Conservation (phyloP, 139 green algal species). For the Haematococcus sp. region DNA sequence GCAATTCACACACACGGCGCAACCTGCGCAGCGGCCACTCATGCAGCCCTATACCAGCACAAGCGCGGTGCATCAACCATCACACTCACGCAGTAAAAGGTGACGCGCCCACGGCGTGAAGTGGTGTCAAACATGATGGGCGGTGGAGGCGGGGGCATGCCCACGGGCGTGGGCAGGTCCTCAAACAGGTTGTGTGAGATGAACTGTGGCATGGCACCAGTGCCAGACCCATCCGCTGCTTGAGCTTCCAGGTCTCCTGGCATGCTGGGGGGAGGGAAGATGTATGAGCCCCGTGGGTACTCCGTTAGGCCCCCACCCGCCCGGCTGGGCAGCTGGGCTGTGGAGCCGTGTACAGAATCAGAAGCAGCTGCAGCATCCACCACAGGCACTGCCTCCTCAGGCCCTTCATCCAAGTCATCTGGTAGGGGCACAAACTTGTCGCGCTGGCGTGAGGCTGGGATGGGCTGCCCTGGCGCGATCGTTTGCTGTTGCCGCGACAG, state of each 20-base stretch:
- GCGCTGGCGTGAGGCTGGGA: not conserved
- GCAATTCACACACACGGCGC: no score
- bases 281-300: no score
- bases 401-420: conserved; percentile 29
- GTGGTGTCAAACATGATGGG: not conserved
- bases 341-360: not conserved
- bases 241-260: no score
- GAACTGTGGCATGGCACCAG: no score
- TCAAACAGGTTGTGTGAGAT: conserved; percentile 15
- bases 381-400: not conserved
- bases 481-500: no score
- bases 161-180: conserved; percentile 9
- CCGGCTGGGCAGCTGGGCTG: not conserved
- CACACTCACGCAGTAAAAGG: conserved; percentile 44
- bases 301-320: not conserved
- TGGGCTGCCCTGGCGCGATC: no score
- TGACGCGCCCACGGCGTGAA: conserved; percentile 25
- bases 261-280: no score
- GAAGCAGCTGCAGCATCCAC: not conserved
- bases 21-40: no score
- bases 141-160: conserved; percentile 7
- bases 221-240: no score
- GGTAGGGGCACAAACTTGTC: conserved; percentile 39
- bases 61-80: no score
- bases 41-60: no score